phyloP scores from a whole-genome alignment of 2,329 filamentous ascomycete species.

The Cryphonectria naterciae region DNA sequence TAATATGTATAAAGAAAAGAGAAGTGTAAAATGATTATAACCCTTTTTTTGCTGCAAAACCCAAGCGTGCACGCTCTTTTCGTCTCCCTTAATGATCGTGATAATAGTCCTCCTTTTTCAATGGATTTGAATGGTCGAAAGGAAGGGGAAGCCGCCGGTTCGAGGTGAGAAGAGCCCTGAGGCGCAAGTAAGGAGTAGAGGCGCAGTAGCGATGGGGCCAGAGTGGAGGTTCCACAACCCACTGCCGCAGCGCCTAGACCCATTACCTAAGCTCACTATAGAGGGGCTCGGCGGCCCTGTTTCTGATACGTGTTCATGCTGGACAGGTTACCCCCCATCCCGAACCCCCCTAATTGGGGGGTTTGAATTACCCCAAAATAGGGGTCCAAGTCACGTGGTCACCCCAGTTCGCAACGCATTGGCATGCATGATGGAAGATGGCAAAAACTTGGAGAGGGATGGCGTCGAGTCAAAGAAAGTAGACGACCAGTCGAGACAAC shows the following conservation, averaged over 20 bases:
- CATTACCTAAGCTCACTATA: background rate
- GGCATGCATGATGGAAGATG: background rate
- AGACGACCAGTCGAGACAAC: background rate
- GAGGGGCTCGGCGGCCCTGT: background rate
- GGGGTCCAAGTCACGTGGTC: constrained; percentile 19
- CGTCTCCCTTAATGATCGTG: background rate
- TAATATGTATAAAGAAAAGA: background rate
- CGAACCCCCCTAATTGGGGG: background rate
- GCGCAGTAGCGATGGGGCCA: background rate
- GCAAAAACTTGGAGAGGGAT: background rate
- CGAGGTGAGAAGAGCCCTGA: background rate
- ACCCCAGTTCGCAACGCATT: constrained; percentile 21
- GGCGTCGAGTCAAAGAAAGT: background rate
- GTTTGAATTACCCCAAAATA: background rate
- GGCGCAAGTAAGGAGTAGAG: background rate
- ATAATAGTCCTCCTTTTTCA: background rate
- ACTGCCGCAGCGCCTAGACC: background rate
- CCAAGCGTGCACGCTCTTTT: background rate
- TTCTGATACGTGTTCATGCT: constrained; percentile 18
- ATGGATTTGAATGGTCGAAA: background rate
- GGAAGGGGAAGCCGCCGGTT: background rate
- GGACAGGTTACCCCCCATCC: background rate
- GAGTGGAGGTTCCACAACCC: background rate
- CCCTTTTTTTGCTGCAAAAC: background rate
- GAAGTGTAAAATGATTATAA: background rate